These are phyloP conservation scores for Scedosporium minutisporum DNA, from an alignment of 2,329 filamentous ascomycete genomes.

Conservation along the genomic window DNA sequence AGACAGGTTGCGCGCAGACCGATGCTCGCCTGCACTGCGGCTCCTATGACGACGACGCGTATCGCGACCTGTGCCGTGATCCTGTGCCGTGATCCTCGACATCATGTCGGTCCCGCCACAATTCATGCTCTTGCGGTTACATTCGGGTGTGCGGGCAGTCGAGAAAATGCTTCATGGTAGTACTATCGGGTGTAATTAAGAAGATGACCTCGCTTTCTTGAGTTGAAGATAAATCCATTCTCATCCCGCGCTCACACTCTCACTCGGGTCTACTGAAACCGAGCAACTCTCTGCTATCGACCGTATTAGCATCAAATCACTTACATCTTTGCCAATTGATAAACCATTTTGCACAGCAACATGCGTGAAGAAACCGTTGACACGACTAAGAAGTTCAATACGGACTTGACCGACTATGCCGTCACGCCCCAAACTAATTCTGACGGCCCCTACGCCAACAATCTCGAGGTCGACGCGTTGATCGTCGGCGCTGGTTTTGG, in stretches of 20 bases:
- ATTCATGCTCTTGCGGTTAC: neutral
- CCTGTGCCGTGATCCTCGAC: neutral
- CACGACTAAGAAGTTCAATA: conserved; percentile 27
- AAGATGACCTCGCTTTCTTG: neutral
- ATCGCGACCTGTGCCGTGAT: neutral
- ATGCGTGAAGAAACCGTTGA: neutral
- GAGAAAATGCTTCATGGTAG: neutral
- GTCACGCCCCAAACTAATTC: conserved; percentile 15
- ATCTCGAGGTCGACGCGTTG: conserved; percentile 33
- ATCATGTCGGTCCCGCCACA: neutral
- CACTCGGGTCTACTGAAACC: neutral
- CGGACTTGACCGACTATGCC: conserved; percentile 29
- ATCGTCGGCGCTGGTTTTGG: conserved; percentile 36
- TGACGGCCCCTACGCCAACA: conserved; percentile 29
- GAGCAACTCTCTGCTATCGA: neutral
- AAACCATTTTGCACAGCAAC: neutral
- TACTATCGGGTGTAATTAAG: neutral
- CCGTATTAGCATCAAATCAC: neutral
- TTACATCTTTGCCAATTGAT: neutral
- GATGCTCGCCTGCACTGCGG: neutral
- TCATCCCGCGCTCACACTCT: neutral
- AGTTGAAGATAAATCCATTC: neutral
- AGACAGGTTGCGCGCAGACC: neutral
- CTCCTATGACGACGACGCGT: neutral
- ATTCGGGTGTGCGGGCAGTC: neutral